A percentile compares a stretch with the other conserved stretches of the same genome.
These are phyloP conservation scores for Russula dissimulans DNA, from an alignment of 768 basidiomycete genomes.

Conservation along the genomic window DNA sequence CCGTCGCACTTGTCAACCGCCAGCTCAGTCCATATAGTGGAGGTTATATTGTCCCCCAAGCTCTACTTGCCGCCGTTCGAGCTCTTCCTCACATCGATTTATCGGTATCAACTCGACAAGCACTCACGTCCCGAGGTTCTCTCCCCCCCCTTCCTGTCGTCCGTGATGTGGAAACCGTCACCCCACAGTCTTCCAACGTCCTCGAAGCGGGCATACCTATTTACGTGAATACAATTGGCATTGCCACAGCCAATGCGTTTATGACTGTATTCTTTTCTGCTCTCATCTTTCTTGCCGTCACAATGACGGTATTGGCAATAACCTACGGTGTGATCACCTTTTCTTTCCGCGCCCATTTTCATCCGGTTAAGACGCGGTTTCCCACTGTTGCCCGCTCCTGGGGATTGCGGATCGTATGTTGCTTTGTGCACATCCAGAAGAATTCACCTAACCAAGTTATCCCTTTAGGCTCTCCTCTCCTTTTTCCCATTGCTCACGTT, in stretches of 20 bases:
- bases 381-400: conserved; percentile 45
- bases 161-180: conserved; percentile 53
- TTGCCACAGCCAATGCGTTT: conserved; percentile 82
- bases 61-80: conserved; percentile 9
- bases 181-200: conserved; percentile 50
- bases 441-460: neutral
- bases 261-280: conserved; percentile 76
- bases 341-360: conserved; percentile 16
- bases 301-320: conserved; percentile 41
- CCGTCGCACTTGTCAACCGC: conserved; percentile 72
- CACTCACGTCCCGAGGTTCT: neutral
- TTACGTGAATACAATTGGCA: conserved; percentile 65
- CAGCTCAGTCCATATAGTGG: conserved; percentile 79
- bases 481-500: conserved; percentile 69
- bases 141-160: conserved; percentile 13
- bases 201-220: conserved; percentile 77
- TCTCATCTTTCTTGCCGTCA: conserved; percentile 59
- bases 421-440: neutral
- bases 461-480: conserved; percentile 46
- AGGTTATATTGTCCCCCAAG: neutral
- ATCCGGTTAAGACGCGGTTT: conserved; percentile 29
- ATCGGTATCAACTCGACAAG: neutral
- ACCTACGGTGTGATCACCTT: conserved; percentile 37
- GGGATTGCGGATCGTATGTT: conserved; percentile 57
- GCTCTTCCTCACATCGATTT: conserved; percentile 21